A percentile compares a stretch with the other conserved stretches of the same genome.
Conservation (phyloP, 2,329 filamentous ascomycete species). For the Paecilomyces variotii region DNA sequence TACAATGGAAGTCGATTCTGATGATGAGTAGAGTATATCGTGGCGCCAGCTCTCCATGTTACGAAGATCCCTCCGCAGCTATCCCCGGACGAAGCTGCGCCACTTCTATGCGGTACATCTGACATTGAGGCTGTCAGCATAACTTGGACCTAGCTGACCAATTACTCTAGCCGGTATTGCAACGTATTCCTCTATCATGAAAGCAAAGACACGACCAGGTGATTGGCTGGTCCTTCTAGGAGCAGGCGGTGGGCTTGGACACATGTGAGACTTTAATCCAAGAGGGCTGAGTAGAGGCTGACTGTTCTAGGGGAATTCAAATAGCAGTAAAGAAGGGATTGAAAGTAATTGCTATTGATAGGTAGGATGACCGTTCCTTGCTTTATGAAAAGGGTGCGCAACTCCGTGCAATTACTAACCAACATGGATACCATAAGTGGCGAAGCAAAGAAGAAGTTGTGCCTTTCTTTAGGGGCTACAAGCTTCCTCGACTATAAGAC, state of each 20-base stretch:
- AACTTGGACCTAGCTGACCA: background rate
- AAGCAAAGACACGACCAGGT: slow-evolving; percentile 25
- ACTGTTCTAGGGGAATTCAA: slow-evolving; percentile 24
- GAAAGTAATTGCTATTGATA: slow-evolving; percentile 31
- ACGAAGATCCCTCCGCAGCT: slow-evolving; percentile 27
- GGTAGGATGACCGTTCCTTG: slow-evolving; percentile 10
- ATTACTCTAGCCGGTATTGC: slow-evolving; percentile 23
- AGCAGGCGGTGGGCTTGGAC: slow-evolving; percentile 31
- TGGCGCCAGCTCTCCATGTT: slow-evolving; percentile 27
- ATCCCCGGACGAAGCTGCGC: slow-evolving; percentile 24
- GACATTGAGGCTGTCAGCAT: background rate
- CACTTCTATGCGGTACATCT: slow-evolving; percentile 29
- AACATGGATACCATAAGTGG: slow-evolving; percentile 13
- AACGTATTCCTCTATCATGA: slow-evolving; percentile 33
- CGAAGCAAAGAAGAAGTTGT: slow-evolving; percentile 25
- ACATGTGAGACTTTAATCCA: slow-evolving; percentile 21
- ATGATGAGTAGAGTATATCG: slow-evolving; percentile 22
- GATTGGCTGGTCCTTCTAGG: slow-evolving; percentile 30
- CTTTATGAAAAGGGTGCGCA: background rate
- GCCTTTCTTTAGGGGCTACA: slow-evolving; percentile 24
- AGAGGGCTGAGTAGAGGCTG: background rate
- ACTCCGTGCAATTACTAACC: background rate
- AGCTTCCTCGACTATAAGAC: slow-evolving; percentile 26
- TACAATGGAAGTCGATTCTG: background rate
- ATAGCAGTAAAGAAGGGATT: slow-evolving; percentile 28